phyloP scores from a whole-genome alignment of 2,329 filamentous ascomycete species.

The Malbranchea zuffiana region DNA sequence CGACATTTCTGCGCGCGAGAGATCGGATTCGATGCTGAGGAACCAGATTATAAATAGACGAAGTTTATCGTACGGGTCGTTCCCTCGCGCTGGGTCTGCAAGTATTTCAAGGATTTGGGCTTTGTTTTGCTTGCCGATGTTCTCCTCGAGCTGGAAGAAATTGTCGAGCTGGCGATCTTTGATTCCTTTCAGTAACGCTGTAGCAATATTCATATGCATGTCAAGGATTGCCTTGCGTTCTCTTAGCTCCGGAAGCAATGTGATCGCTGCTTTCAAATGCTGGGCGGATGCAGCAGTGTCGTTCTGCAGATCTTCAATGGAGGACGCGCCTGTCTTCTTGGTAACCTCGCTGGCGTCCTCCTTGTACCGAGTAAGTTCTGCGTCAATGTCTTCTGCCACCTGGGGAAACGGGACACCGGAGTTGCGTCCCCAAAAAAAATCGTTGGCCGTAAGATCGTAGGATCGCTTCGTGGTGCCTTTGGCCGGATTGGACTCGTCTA shows the following conservation, averaged over 20 bases:
- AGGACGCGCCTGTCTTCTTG: slow-evolving; percentile 85
- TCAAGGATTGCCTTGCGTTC: slow-evolving; percentile 88
- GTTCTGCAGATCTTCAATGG: slow-evolving; percentile 83
- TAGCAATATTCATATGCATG: slow-evolving; percentile 98
- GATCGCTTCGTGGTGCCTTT: slow-evolving; percentile 73
- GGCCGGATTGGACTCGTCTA: slow-evolving; percentile 63
- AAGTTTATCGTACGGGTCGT: slow-evolving; percentile 76
- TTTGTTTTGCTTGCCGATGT: slow-evolving; percentile 82
- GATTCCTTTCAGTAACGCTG: slow-evolving; percentile 67
- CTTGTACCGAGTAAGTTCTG: slow-evolving; percentile 86
- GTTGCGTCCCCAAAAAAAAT: slow-evolving; percentile 96
- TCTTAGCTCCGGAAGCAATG: slow-evolving; percentile 76
- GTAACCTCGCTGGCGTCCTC: slow-evolving; percentile 91
- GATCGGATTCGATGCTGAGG: slow-evolving; percentile 81
- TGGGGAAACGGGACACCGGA: slow-evolving; percentile 84
- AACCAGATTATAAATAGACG: slow-evolving; percentile 96
- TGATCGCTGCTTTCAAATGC: slow-evolving; percentile 92
- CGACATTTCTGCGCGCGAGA: slow-evolving; percentile 69
- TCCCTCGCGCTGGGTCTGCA: slow-evolving; percentile 70
- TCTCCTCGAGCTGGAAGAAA: slow-evolving; percentile 91
- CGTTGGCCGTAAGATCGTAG: slow-evolving; percentile 79
- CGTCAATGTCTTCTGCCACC: slow-evolving; percentile 91
- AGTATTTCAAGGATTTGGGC: slow-evolving; percentile 78
- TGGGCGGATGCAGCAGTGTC: slow-evolving; percentile 82
- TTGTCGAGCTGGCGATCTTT: slow-evolving; percentile 93